Base-by-base conservation (phyloP, 2,329 filamentous ascomycete species). In the Graphilbum fragrans region DNA sequence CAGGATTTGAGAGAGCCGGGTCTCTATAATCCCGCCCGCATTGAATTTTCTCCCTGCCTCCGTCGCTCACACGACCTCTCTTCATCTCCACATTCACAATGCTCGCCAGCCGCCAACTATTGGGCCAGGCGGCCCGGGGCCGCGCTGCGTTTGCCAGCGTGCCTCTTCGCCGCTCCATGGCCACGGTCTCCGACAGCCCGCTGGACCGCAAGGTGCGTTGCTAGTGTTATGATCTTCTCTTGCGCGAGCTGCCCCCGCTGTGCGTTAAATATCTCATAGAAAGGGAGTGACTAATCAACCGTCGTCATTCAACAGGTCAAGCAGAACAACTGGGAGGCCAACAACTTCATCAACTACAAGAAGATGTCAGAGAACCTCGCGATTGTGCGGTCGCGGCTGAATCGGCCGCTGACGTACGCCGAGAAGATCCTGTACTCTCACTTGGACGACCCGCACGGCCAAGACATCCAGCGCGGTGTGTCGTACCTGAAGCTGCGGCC, bases 381-480 rank as follows among this genome's bases (percentile, higher is more conserved):
- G 57, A 79, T 98, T 63, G 92, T 98, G 54, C 85, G 92, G 59
- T 65, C 71, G 56, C 82, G 92, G 58, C 77, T 98, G 52, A 94
- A 94, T 71, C 82, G 86, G 55, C 92, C 92, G 53, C 78, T 98
- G 56, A 92, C 87, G 55, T 94, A 82, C 63, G 86, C 87, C 62
- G 92, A 98, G 77, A 98, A 98, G 80, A 88, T 98, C 58, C 77
- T 96, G 55, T 98, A 98, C 76, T 96, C 90, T 48, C 92, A 98
- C 67, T 73, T 98, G 62, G 92, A 96, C 68, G 86, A 98, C 64
- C 92, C 92, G 42, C 85, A 96, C 58, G 82, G 80, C 54, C 90
- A 96, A 66, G 90, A 96, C 39, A 94, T 98, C 56, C 80, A 95
- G 78, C 86, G 92, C 63, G 92, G 92, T 58, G 78, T 77, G 56